Conservation (phyloP, 495 filamentous ascomycete species). For the Neurospora sp. region DNA sequence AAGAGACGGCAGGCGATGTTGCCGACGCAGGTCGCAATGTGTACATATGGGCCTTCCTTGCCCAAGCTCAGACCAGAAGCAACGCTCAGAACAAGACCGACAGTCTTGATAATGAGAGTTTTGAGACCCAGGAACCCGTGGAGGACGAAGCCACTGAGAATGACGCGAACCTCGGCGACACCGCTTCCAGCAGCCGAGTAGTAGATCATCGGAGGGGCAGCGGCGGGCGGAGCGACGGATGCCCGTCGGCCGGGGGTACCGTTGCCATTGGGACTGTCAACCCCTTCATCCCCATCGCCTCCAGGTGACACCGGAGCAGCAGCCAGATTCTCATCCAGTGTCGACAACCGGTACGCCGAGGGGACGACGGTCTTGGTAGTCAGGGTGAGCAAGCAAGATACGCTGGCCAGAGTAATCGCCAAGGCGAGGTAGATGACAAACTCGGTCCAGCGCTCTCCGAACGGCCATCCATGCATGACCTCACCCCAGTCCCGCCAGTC, state of each 20-base stretch:
- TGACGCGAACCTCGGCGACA: slow-evolving; percentile 95
- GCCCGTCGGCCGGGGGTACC: not conserved
- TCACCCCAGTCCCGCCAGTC: slow-evolving; percentile 72
- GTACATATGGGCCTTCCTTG: slow-evolving; percentile 96
- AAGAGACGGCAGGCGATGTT: slow-evolving; percentile 93
- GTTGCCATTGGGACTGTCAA: not conserved
- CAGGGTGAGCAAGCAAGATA: slow-evolving; percentile 71
- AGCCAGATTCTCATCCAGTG: slow-evolving; percentile 68
- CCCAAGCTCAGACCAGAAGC: slow-evolving; percentile 87
- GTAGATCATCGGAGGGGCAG: slow-evolving; percentile 67
- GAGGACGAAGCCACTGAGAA: slow-evolving; percentile 92
- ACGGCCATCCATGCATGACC: slow-evolving; percentile 42
- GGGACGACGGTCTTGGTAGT: slow-evolving; percentile 87
- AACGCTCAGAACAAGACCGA: slow-evolving; percentile 77
- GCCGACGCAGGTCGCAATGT: slow-evolving; percentile 91
- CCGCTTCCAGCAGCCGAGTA: slow-evolving; percentile 95
- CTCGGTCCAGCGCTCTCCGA: slow-evolving; percentile 57
- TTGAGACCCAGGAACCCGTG: slow-evolving; percentile 90
- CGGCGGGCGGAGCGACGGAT: slow-evolving; percentile 30
- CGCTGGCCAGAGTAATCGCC: slow-evolving; percentile 61
- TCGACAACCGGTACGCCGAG: slow-evolving; percentile 73
- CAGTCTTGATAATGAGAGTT: slow-evolving; percentile 79
- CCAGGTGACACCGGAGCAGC: slow-evolving; percentile 33
- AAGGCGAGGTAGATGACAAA: slow-evolving; percentile 61
- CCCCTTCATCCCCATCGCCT: slow-evolving; percentile 27